Conservation (phyloP, 768 basidiomycete genomes). For the Phallus indusiatus region DNA sequence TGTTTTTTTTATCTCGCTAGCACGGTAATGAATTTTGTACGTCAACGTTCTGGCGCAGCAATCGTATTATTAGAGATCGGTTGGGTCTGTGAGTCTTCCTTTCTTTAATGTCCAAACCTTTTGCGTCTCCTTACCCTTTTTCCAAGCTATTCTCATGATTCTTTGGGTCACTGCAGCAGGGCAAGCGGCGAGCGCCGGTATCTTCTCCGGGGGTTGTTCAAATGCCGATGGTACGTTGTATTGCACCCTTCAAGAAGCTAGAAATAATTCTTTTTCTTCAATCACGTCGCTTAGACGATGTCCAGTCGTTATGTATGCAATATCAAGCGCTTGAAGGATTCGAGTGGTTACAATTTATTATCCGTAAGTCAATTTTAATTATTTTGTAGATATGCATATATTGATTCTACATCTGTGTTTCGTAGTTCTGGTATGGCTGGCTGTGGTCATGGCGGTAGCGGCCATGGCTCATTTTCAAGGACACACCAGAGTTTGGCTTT, state of each 20-base stretch:
- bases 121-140: background rate
- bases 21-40: background rate
- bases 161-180: background rate
- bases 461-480: background rate
- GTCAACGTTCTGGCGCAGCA: background rate
- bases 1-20: background rate
- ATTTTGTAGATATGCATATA: background rate
- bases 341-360: constrained; percentile 1
- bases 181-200: background rate
- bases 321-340: background rate
- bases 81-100: background rate
- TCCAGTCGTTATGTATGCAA: background rate
- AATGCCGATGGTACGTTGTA: background rate
- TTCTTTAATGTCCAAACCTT: background rate
- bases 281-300: background rate
- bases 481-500: constrained; percentile 1
- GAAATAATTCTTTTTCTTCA: background rate
- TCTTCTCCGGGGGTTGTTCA: background rate
- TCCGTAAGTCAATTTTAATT: background rate
- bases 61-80: constrained; percentile 3
- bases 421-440: background rate
- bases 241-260: background rate
- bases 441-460: background rate
- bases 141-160: constrained; percentile 2
- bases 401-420: background rate